phyloP scores from a whole-genome alignment of 768 basidiomycete genomes.

The Coprinellus micaceus region DNA sequence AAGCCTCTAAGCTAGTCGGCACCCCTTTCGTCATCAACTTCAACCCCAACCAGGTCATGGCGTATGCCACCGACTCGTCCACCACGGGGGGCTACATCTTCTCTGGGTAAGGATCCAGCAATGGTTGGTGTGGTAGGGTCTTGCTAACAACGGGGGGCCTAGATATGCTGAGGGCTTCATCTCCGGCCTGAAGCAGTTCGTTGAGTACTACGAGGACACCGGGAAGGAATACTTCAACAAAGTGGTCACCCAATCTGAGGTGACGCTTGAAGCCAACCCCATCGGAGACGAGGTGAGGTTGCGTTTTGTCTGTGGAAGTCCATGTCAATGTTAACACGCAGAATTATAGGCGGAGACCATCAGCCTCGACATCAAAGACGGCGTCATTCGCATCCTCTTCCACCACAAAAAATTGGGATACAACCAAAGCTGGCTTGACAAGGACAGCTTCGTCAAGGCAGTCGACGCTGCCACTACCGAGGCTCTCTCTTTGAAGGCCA shows the following conservation, averaged over 20 bases:
- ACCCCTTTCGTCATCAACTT: constrained; percentile 29
- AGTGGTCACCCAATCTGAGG: constrained; percentile 30
- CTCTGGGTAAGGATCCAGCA: constrained; percentile 18
- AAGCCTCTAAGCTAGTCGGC: constrained; percentile 28
- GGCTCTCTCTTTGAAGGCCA: constrained; percentile 28
- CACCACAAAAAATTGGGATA: constrained; percentile 27
- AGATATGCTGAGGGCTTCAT: constrained; percentile 38
- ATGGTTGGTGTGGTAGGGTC: background rate
- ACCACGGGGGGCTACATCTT: constrained; percentile 17
- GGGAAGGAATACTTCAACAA: constrained; percentile 37
- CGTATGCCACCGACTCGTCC: constrained; percentile 25
- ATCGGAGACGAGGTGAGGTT: constrained; percentile 23
- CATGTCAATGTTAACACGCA: background rate
- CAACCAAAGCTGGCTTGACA: constrained; percentile 25
- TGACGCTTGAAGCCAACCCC: constrained; percentile 31
- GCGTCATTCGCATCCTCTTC: constrained; percentile 39
- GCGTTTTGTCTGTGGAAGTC: background rate
- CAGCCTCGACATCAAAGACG: constrained; percentile 33
- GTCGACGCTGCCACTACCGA: constrained; percentile 29
- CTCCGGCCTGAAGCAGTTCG: constrained; percentile 25
- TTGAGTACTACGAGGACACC: constrained; percentile 30
- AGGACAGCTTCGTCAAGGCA: constrained; percentile 24
- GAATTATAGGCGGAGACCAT: constrained; percentile 27
- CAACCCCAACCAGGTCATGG: constrained; percentile 33
- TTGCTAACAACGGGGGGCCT: background rate